phyloP scores from a whole-genome alignment of 139 green algal genomes.

The Edaphochlamys debaryana region DNA sequence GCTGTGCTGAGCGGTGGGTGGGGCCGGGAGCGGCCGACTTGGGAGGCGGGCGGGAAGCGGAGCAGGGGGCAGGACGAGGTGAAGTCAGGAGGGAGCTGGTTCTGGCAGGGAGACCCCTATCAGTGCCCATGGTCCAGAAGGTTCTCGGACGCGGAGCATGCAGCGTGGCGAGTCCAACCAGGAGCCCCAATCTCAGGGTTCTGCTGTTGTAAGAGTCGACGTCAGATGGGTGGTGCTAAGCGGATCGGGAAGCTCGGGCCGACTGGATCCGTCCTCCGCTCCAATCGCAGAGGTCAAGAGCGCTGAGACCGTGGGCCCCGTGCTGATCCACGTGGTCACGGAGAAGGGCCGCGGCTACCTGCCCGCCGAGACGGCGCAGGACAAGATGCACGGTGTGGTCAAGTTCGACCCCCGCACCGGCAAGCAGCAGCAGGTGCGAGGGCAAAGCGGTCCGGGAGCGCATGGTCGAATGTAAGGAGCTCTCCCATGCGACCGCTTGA shows the following conservation, averaged over 20 bases:
- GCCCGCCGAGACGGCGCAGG: slow-evolving; percentile 91
- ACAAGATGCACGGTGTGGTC: slow-evolving; percentile 97
- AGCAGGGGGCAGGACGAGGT: neutral
- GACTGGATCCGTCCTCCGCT: no score
- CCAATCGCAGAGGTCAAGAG: slow-evolving; percentile 91
- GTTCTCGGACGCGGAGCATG: no score
- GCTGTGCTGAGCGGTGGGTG: slow-evolving; percentile 76
- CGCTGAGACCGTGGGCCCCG: slow-evolving; percentile 93
- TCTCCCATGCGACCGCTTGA: no score
- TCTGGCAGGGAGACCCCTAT: no score
- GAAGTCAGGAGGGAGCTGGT: no score
- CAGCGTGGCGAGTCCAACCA: no score
- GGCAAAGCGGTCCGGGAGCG: neutral
- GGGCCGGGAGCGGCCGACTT: neutral
- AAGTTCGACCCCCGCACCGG: slow-evolving; percentile 96
- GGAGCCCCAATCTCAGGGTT: no score
- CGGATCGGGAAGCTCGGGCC: no score
- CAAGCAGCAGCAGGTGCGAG: slow-evolving; percentile 88
- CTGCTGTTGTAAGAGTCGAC: no score
- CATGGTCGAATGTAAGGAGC: neutral
- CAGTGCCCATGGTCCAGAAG: no score
- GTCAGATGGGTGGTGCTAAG: no score
- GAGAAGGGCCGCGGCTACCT: slow-evolving; percentile 97
- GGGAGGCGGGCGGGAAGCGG: neutral
- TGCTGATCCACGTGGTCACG: slow-evolving; percentile 97